Base-by-base conservation (phyloP, 768 basidiomycete species). In the Goffeauzyma gilvescens region DNA sequence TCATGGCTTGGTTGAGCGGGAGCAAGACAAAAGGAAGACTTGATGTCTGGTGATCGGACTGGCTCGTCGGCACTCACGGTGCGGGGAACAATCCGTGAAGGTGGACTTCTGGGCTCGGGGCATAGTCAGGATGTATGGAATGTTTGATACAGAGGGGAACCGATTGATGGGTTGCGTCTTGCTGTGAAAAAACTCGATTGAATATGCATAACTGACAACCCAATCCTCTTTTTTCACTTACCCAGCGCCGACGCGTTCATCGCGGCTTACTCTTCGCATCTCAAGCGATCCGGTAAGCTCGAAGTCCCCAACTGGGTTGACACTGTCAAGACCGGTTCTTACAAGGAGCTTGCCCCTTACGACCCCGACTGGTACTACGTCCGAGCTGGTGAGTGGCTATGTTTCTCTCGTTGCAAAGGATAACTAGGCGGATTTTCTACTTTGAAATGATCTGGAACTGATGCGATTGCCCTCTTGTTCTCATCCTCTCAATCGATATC, bases 321-420 rank as follows among this genome's bases (percentile, higher is more conserved):
- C 52, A 62, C 44, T 57, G 93, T 98, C 65, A 98, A 98, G 74
- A 98, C 93, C 49, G 90, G 84, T 65, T 71, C 81, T 47, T 87
- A 72, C 75, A 96, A 96, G 68, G 93, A 98, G 70, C 83, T 93
- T 48, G 90, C 89, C 41, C 93, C 93, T 42, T 95, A 95, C 70
- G 86, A 96, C 68, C 82, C 85, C 32, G 93, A 98, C 68, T 98
- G 93, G 93, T 98, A 78, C 75, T 98, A 96, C 70, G 73, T 90
- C 65, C 85, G 93, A 60, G 83, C 90, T 69, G 89, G 89, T 93
- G 60, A 64, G 77, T 74, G 32, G 23, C 18, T 44, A 37, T 30
- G 20, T 7, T 30, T 25, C 25, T n/a, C n/a, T n/a, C n/a, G n/a
- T n/a, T n/a, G n/a, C n/a, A n/a, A n/a, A n/a, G n/a, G n/a, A n/a